Conservation (phyloP, 1,284 basidiomycete genomes). For the Neolentinus lepideus region DNA sequence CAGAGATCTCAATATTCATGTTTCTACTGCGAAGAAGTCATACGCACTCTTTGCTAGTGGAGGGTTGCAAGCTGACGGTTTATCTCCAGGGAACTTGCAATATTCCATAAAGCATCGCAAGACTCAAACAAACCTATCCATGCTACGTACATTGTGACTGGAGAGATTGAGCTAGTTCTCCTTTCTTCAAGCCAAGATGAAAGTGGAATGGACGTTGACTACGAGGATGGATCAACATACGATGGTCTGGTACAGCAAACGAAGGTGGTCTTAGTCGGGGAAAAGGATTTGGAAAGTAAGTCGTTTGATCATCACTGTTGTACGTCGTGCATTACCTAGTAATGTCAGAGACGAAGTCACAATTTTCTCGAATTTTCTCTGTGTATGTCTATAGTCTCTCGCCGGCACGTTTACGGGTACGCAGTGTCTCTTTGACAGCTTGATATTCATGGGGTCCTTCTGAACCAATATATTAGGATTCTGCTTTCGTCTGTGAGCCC, state of each 20-base stretch:
- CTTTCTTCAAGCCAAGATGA: slow-evolving; percentile 20
- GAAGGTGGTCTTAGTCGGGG: slow-evolving; percentile 47
- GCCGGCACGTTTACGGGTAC: slow-evolving; percentile 48
- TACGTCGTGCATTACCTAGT: slow-evolving; percentile 3
- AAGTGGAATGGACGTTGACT: slow-evolving; percentile 35
- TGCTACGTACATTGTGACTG: slow-evolving; percentile 65
- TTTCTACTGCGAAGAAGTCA: slow-evolving; percentile 69
- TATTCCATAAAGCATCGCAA: slow-evolving; percentile 37
- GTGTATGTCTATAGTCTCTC: slow-evolving; percentile 64
- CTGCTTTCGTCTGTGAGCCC: slow-evolving; percentile 45
- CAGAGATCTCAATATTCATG: slow-evolving; percentile 57
- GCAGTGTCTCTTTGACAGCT: slow-evolving; percentile 20
- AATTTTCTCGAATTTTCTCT: slow-evolving; percentile 41
- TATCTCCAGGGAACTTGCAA: slow-evolving; percentile 49
- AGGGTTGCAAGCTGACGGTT: not conserved
- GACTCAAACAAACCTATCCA: slow-evolving; percentile 33
- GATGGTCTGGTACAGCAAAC: slow-evolving; percentile 32
- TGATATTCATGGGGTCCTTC: not conserved
- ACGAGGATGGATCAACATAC: slow-evolving; percentile 12
- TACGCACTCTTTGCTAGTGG: not conserved
- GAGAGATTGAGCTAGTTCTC: slow-evolving; percentile 21
- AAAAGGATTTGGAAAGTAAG: slow-evolving; percentile 54
- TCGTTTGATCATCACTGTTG: slow-evolving; percentile 7
- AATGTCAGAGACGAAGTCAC: slow-evolving; percentile 36
- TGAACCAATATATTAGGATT: slow-evolving; percentile 35